These are phyloP conservation scores for Tylopilus subfusipes DNA, from an alignment of 768 basidiomycete species.

Conservation along the genomic window DNA sequence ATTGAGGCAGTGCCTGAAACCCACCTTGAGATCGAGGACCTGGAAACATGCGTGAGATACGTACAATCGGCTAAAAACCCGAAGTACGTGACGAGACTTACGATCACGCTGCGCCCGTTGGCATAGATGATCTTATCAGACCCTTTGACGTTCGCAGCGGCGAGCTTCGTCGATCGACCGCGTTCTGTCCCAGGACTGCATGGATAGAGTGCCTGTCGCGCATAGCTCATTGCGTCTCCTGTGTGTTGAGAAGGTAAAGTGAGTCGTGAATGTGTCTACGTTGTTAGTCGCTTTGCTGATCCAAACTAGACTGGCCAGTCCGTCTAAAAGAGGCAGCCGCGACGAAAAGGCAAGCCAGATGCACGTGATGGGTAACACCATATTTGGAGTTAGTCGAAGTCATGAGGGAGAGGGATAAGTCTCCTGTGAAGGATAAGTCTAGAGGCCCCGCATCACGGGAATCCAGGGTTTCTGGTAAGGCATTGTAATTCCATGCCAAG, in stretches of 20 bases:
- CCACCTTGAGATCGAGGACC: constrained; percentile 82
- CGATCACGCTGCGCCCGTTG: constrained; percentile 81
- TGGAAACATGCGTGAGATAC: constrained; percentile 28
- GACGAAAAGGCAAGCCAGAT: too few species aligned
- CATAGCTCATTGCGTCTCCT: constrained; percentile 44
- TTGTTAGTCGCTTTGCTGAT: constrained; percentile 2
- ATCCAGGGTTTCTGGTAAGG: too few species aligned
- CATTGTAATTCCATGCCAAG: too few species aligned
- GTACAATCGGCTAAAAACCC: neutral
- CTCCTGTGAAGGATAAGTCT: too few species aligned
- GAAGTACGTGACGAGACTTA: constrained; percentile 40
- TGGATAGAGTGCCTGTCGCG: constrained; percentile 52
- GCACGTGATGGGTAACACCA: too few species aligned
- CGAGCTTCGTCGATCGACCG: constrained; percentile 69
- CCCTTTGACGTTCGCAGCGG: constrained; percentile 48
- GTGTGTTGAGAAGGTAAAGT: constrained; percentile 1
- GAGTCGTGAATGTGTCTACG: neutral
- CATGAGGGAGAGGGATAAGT: too few species aligned
- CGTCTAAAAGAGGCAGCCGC: too few species aligned
- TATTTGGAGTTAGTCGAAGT: too few species aligned
- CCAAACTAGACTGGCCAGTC: too few species aligned
- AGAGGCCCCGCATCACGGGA: too few species aligned
- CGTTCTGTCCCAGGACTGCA: constrained; percentile 67
- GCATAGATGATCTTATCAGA: constrained; percentile 78
- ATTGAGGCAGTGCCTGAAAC: constrained; percentile 13